Percentiles rank a stretch among this genome's conserved stretches.
phyloP scores from a whole-genome alignment of 208 protist species.

The Phytomonas sp. region DNA sequence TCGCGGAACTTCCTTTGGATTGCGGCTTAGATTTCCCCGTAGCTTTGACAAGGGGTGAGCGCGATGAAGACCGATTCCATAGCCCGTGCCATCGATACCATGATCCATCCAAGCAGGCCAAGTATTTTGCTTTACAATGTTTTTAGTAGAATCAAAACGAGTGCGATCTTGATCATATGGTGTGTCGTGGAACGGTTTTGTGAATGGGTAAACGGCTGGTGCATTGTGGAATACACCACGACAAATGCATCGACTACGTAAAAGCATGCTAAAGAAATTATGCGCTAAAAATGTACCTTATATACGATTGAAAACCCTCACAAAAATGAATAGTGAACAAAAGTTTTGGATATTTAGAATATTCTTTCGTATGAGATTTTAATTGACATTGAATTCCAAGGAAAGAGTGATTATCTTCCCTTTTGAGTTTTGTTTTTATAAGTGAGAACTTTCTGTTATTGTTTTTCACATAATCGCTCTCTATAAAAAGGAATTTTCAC shows the following conservation, averaged over 20 bases:
- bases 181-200: slow-evolving; percentile 84
- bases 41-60: slow-evolving; percentile 76
- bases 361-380: background rate
- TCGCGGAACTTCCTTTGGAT: slow-evolving; percentile 51
- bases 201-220: slow-evolving; percentile 75
- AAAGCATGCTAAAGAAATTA: slow-evolving; percentile 13
- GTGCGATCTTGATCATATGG: slow-evolving; percentile 74
- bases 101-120: slow-evolving; percentile 88
- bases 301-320: slow-evolving; percentile 3
- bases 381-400: background rate
- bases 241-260: slow-evolving; percentile 7
- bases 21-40: slow-evolving; percentile 59
- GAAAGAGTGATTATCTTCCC: background rate
- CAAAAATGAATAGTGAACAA: background rate
- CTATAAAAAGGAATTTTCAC: background rate
- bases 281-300: slow-evolving; percentile 9
- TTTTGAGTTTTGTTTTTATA: background rate
- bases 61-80: slow-evolving; percentile 78
- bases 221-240: slow-evolving; percentile 80
- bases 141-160: slow-evolving; percentile 40
- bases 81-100: slow-evolving; percentile 78
- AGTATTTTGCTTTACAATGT: slow-evolving; percentile 21
- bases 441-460: background rate
- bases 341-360: background rate
- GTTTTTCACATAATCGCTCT: background rate